These are phyloP conservation scores for Orobanche coerulescens DNA, from an alignment of 257 asterid species.

Conservation along the genomic window DNA sequence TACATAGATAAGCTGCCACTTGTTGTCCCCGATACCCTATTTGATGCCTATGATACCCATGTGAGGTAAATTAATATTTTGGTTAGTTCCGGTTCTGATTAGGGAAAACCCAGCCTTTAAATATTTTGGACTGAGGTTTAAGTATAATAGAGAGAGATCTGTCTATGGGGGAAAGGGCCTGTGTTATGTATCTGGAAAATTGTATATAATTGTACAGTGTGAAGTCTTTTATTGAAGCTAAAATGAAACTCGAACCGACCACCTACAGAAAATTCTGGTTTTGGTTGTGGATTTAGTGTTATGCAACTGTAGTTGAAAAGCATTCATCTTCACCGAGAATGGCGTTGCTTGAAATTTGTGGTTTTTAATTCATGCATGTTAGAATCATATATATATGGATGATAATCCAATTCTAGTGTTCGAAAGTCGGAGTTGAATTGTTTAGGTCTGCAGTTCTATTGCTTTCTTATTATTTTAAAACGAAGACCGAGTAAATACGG, in stretches of 20 bases:
- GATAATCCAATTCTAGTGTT: too few relatives aligned
- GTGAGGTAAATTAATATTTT: slow-evolving; percentile 42
- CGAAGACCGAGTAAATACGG: too few relatives aligned
- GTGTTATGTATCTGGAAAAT: slow-evolving; percentile 16
- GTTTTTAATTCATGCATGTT: too few relatives aligned
- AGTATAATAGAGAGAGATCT: slow-evolving; percentile 24
- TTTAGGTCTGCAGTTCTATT: too few relatives aligned
- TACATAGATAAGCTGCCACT: slow-evolving; percentile 82
- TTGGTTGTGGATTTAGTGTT: background rate
- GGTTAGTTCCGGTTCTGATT: slow-evolving; percentile 26
- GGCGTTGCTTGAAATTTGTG: background rate
- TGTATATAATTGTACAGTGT: slow-evolving; percentile 39
- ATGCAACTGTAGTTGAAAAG: background rate
- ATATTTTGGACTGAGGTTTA: slow-evolving; percentile 47
- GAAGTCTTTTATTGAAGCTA: slow-evolving; percentile 20
- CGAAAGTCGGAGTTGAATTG: too few relatives aligned
- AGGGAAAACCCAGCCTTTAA: slow-evolving; percentile 41
- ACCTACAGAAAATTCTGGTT: slow-evolving; percentile 3
- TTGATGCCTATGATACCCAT: slow-evolving; percentile 71
- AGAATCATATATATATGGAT: too few relatives aligned
- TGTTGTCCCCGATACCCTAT: slow-evolving; percentile 64
- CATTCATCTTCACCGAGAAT: background rate
- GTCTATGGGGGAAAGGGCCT: slow-evolving; percentile 25
- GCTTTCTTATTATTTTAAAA: too few relatives aligned
- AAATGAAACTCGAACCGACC: slow-evolving; percentile 9